Conservation (phyloP, 208 protist species). For the Crithidia thermophila region DNA sequence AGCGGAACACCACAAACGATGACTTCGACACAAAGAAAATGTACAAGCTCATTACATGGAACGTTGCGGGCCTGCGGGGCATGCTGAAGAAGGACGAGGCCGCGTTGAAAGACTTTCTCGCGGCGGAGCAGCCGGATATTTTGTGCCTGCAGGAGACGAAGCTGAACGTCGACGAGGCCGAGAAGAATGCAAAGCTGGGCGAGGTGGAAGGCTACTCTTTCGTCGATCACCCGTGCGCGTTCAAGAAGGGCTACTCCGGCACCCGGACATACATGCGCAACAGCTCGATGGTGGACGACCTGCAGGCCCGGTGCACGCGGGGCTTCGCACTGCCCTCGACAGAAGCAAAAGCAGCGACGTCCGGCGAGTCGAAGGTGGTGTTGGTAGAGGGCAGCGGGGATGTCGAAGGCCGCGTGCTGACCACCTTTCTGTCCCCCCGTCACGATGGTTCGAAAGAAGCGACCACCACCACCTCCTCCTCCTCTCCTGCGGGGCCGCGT, state of each 20-base stretch:
- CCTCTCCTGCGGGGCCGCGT: neutral
- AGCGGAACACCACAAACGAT: conserved; percentile 41
- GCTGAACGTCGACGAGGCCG: conserved; percentile 67
- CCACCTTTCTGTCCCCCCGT: conserved; percentile 62
- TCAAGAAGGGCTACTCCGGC: conserved; percentile 91
- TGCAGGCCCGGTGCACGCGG: conserved; percentile 29
- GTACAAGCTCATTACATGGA: conserved; percentile 93
- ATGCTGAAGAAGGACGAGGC: conserved; percentile 74
- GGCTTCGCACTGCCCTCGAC: conserved; percentile 37
- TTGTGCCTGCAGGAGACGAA: conserved; percentile 96
- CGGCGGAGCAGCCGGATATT: conserved; percentile 74
- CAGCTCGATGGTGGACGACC: conserved; percentile 13
- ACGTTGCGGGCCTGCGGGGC: conserved; percentile 92
- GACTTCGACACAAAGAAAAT: conserved; percentile 68
- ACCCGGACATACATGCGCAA: conserved; percentile 79
- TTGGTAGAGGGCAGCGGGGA: conserved; percentile 40
- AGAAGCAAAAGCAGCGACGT: neutral
- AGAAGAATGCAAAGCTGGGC: conserved; percentile 54
- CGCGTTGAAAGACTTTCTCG: conserved; percentile 55
- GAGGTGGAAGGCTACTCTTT: conserved; percentile 76
- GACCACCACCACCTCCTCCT: neutral
- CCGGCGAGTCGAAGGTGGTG: neutral
- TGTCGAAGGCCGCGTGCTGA: conserved; percentile 89
- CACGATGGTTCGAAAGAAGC: too few relatives aligned
- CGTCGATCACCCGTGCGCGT: conserved; percentile 70